phyloP scores from a whole-genome alignment of 352 stramenopile species.

The Globisporangium irregulare region DNA sequence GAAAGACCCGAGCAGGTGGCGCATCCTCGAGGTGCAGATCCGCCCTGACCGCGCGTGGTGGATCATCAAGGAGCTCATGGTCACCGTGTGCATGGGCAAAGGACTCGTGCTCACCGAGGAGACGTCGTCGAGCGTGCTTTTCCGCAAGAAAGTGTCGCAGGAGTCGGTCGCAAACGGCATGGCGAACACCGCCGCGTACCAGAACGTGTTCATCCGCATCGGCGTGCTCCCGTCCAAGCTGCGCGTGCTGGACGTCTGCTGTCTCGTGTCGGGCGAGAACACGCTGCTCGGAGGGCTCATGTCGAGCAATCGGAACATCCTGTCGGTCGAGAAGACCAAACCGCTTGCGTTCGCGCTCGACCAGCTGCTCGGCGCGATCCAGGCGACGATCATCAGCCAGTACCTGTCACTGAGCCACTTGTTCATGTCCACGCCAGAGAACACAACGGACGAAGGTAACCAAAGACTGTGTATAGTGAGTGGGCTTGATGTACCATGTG shows the following conservation, averaged over 20 bases:
- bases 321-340: conserved; percentile 35
- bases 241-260: conserved; percentile 68
- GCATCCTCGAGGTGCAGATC: conserved; percentile 66
- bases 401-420: conserved; percentile 65
- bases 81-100: conserved; percentile 75
- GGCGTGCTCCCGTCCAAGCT: conserved; percentile 78
- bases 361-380: conserved; percentile 62
- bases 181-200: conserved; percentile 57
- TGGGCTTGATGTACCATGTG: background rate
- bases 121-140: conserved; percentile 54
- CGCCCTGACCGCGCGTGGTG: conserved; percentile 70
- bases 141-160: conserved; percentile 64
- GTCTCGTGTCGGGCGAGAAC: conserved; percentile 59
- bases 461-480: background rate
- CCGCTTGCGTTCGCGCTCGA: conserved; percentile 55
- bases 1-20: conserved; percentile 61
- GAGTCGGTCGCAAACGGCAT: conserved; percentile 65
- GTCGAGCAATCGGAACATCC: conserved; percentile 34
- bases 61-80: conserved; percentile 76
- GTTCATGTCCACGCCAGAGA: conserved; percentile 76
- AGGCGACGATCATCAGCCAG: conserved; percentile 66
- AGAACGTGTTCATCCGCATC: conserved; percentile 72
- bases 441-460: conserved; percentile 56
- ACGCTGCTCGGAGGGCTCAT: conserved; percentile 59
- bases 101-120: conserved; percentile 63